Conservation (phyloP, 495 filamentous ascomycete species). For the Pyrenula aspistea region DNA sequence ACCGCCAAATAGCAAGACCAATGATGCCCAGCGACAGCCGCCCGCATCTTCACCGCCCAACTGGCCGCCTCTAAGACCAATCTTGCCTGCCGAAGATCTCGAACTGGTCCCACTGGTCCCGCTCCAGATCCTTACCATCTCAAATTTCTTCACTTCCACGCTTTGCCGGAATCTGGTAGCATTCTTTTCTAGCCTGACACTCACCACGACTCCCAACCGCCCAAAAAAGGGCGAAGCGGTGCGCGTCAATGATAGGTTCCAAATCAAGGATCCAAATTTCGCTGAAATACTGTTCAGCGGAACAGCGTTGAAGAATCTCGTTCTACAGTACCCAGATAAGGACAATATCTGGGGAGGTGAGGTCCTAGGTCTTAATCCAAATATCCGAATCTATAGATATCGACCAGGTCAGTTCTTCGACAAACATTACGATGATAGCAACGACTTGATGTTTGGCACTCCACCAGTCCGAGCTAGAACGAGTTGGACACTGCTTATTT, state of each 20-base stretch:
- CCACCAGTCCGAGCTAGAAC: constrained; percentile 52
- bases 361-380: constrained; percentile 74
- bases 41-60: constrained; percentile 34
- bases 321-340: constrained; percentile 9
- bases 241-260: constrained; percentile 84
- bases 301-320: constrained; percentile 43
- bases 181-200: constrained; percentile 62
- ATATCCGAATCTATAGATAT: constrained; percentile 90
- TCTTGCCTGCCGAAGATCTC: constrained; percentile 57
- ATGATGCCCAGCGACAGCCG: constrained; percentile 5
- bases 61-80: constrained; percentile 71
- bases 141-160: constrained; percentile 64
- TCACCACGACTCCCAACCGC: constrained; percentile 70
- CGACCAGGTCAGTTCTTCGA: constrained; percentile 77
- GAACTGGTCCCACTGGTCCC: constrained; percentile 41
- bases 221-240: constrained; percentile 79
- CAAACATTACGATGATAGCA: constrained; percentile 79
- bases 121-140: constrained; percentile 63
- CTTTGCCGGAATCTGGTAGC: constrained; percentile 73
- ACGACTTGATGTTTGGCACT: constrained; percentile 45
- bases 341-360: constrained; percentile 63
- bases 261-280: constrained; percentile 66
- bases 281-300: constrained; percentile 61
- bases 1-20: constrained; percentile 6
- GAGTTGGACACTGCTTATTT: constrained; percentile 87